Percentiles rank a stretch among this genome's conserved stretches.
Evolutionary conservation across 2,329 filamentous ascomycete genomes (phyloP).

Genomic region (Clarireedia sp.): DNA sequence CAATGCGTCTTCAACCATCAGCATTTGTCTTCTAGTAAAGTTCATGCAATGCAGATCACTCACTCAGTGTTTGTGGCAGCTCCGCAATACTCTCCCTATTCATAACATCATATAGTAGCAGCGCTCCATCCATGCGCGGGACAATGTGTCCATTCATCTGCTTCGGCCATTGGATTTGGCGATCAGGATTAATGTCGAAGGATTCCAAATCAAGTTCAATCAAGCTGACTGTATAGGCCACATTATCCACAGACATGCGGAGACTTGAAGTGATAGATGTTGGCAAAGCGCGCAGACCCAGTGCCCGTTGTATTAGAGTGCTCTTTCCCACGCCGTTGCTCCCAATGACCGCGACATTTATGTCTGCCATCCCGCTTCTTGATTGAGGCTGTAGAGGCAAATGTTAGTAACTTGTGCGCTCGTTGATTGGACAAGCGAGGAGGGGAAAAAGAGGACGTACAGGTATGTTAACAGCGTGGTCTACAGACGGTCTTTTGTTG

Average conservation of each 20-base stretch:
- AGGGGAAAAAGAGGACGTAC: conserved; percentile 16
- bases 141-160: conserved; percentile 62
- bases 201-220: conserved; percentile 59
- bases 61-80: conserved; percentile 71
- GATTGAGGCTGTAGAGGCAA: conserved; percentile 22
- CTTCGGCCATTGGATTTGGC: conserved; percentile 58
- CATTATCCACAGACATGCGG: conserved; percentile 50
- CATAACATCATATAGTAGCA: conserved; percentile 83
- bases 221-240: conserved; percentile 50
- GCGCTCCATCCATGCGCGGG: conserved; percentile 71
- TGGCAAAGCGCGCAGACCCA: conserved; percentile 46
- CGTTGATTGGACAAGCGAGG: neutral
- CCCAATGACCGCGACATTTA: conserved; percentile 61
- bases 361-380: conserved; percentile 37
- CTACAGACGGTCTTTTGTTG: conserved; percentile 11
- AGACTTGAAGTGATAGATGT: conserved; percentile 47
- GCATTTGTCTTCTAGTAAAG: neutral
- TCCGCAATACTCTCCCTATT: conserved; percentile 66
- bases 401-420: conserved; percentile 12
- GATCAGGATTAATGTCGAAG: conserved; percentile 51
- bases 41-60: conserved; percentile 33
- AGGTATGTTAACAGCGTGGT: conserved; percentile 20
- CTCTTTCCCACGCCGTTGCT: conserved; percentile 61
- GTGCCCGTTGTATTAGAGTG: conserved; percentile 56
- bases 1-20: conserved; percentile 53